Evolutionary conservation across 352 stramenopile genomes (phyloP).

Genomic region (Phytophthora ohioensis): DNA sequence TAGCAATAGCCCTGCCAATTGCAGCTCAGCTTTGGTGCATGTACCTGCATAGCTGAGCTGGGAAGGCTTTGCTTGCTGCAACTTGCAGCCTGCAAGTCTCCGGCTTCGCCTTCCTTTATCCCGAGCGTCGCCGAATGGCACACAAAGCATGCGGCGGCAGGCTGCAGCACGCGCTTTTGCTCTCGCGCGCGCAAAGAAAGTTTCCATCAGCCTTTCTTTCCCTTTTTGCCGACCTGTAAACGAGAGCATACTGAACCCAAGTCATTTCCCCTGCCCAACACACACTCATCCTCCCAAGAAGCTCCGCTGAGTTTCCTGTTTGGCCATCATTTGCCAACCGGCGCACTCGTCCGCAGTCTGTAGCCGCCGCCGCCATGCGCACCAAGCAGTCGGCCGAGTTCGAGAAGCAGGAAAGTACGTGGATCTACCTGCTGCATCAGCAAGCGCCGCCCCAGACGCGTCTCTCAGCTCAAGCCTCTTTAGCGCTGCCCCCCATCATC

Average conservation of each 20-base stretch:
- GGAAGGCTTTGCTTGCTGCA: background rate
- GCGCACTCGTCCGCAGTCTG: slow-evolving; percentile 16
- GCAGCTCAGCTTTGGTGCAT: too few species aligned
- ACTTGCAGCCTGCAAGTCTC: background rate
- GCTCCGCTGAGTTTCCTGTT: background rate
- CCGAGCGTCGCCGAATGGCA: background rate
- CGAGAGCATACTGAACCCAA: slow-evolving; percentile 34
- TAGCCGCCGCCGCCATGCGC: slow-evolving; percentile 32
- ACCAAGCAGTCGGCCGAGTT: slow-evolving; percentile 60
- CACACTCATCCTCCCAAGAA: slow-evolving; percentile 33
- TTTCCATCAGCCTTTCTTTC: slow-evolving; percentile 20
- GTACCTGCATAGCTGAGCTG: background rate
- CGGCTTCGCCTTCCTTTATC: background rate
- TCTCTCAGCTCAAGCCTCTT: slow-evolving; percentile 26
- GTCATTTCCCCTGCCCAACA: background rate
- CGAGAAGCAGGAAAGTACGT: slow-evolving; percentile 60
- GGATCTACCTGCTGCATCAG: slow-evolving; percentile 67
- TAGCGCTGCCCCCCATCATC: slow-evolving; percentile 28
- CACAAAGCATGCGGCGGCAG: slow-evolving; percentile 4
- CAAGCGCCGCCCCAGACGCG: slow-evolving; percentile 50
- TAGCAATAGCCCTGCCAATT: background rate
- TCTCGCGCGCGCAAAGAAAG: slow-evolving; percentile 25
- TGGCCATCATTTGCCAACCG: slow-evolving; percentile 40
- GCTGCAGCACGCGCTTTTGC: background rate
- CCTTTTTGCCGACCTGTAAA: slow-evolving; percentile 25